Evolutionary conservation across 1,284 basidiomycete species (phyloP).

Genomic region (Caloboletus inedulis): DNA sequence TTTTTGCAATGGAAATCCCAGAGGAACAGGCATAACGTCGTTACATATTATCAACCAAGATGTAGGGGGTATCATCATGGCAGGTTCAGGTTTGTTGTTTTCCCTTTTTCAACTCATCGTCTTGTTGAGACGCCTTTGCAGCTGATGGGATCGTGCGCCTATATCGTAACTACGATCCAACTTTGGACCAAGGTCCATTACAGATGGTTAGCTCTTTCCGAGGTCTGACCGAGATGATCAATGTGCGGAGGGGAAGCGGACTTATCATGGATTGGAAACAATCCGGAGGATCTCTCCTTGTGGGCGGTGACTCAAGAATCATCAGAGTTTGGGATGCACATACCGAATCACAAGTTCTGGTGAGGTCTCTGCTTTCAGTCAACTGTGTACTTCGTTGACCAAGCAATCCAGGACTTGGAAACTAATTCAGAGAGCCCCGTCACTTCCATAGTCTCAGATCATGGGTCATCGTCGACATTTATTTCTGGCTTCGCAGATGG

Average conservation of each 20-base stretch:
- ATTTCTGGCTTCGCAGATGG: constrained; percentile 94
- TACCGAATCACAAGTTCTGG: constrained; percentile 80
- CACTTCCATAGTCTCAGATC: constrained; percentile 82
- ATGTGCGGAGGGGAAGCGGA: constrained; percentile 72
- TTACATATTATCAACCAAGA: constrained; percentile 97
- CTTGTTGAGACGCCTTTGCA: constrained; percentile 29
- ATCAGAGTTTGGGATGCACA: constrained; percentile 96
- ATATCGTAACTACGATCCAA: constrained; percentile 85
- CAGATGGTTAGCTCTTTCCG: constrained; percentile 94
- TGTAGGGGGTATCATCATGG: constrained; percentile 86
- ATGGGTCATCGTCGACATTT: constrained; percentile 77
- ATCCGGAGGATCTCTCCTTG: constrained; percentile 77
- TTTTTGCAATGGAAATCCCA: constrained; percentile 89
- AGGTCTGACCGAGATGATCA: constrained; percentile 79
- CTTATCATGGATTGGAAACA: constrained; percentile 96
- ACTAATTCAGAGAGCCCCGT: constrained; percentile 90
- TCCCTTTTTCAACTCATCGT: background rate
- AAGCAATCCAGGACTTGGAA: constrained; percentile 64
- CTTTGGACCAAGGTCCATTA: constrained; percentile 58
- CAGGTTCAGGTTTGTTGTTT: constrained; percentile 69
- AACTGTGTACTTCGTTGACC: background rate
- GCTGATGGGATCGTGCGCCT: constrained; percentile 92
- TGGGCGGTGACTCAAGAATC: constrained; percentile 88
- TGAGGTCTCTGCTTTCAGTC: constrained; percentile 36
- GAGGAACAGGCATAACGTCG: constrained; percentile 81